Base-by-base conservation (phyloP, 1,139 yeast species). In the Geotrichum citri-aurantii region DNA sequence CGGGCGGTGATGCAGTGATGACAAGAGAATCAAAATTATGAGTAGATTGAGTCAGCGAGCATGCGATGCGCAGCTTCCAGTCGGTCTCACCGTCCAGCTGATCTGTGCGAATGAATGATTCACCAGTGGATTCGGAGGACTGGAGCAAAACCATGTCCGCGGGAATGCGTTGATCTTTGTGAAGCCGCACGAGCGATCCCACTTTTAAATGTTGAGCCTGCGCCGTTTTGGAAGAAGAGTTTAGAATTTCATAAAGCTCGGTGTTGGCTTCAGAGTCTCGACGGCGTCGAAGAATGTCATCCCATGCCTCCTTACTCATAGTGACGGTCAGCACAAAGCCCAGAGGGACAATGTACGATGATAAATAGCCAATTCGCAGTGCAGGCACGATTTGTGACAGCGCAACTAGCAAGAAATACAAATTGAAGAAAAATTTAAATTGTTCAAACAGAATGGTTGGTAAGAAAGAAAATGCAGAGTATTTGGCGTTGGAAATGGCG, bases 81-180 rank as follows among this genome's bases (percentile, higher is more conserved):
- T 95, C 99, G 10, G 99, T 95, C 71, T 95, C 99, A 67, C 99
- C 99, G 72, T 95, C 99, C 57, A 95, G 77, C 72, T 95, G 99
- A 75, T 95, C 99, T 0, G 99, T 95, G 67, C 95, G 88, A 64
- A 95, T 88, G 68, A 95, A 95, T 0, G 93, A 82, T 71, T 93
- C 99, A 5, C 98, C 99, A 1, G 79, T 70, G 19, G 74, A 71
- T 68, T 92, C 97, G 54, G 92, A 85, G 0, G 97, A 85, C 69
- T 90, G 95, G 51, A 95, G 74, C 44, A 95, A 73, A 1, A 95
- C 76, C 83, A 91, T 79, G 71, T 95, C 99, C 0, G 99, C 98
- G 0, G 99, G 99, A 0, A 93, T 81, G 60, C 99, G 80, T 56
- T 82, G 83, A 66, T 88, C 95, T 68, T 92, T 93, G 65, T 87